A percentile compares a stretch with the other conserved stretches of the same genome.
Evolutionary conservation across 2,329 filamentous ascomycete species (phyloP).

Genomic region (Nemania sp.): DNA sequence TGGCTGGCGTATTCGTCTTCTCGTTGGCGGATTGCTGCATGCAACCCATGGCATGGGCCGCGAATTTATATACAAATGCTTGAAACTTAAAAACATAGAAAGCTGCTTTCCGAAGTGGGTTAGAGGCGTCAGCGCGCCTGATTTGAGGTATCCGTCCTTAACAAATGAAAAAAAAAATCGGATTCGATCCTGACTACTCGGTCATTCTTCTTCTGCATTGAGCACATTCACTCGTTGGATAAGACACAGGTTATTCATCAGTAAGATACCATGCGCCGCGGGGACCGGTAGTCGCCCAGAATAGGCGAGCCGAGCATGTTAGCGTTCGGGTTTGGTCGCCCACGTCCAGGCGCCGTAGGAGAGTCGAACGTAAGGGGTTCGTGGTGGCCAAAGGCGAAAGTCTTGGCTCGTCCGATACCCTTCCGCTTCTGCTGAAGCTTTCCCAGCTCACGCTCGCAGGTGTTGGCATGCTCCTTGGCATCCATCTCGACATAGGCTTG

Average conservation of each 20-base stretch:
- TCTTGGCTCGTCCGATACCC: constrained; percentile 85
- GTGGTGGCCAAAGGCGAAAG: constrained; percentile 89
- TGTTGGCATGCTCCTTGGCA: constrained; percentile 85
- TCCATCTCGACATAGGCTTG: constrained; percentile 98
- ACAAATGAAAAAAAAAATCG: neutral
- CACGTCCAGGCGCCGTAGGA: constrained; percentile 59
- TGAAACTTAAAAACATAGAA: constrained; percentile 1
- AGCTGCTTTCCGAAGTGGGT: neutral
- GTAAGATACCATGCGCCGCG: constrained; percentile 68
- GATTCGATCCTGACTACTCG: constrained; percentile 6
- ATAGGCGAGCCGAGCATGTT: constrained; percentile 51
- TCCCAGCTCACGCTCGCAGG: constrained; percentile 93
- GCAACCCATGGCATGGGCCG: neutral
- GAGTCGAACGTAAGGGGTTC: constrained; percentile 60
- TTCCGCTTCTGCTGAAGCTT: constrained; percentile 84
- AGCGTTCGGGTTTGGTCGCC: constrained; percentile 47
- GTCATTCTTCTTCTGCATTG: constrained; percentile 14
- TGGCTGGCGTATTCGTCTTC: constrained; percentile 5
- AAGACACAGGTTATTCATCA: constrained; percentile 45
- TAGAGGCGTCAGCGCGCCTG: neutral
- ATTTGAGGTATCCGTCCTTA: neutral
- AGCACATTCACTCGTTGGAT: constrained; percentile 8
- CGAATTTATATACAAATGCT: constrained; percentile 23
- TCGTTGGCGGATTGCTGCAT: neutral
- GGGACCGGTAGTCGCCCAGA: constrained; percentile 55